Percentiles rank a stretch among this genome's conserved stretches.
phyloP scores from a whole-genome alignment of 768 basidiomycete genomes.

The Termitomyces sp. region DNA sequence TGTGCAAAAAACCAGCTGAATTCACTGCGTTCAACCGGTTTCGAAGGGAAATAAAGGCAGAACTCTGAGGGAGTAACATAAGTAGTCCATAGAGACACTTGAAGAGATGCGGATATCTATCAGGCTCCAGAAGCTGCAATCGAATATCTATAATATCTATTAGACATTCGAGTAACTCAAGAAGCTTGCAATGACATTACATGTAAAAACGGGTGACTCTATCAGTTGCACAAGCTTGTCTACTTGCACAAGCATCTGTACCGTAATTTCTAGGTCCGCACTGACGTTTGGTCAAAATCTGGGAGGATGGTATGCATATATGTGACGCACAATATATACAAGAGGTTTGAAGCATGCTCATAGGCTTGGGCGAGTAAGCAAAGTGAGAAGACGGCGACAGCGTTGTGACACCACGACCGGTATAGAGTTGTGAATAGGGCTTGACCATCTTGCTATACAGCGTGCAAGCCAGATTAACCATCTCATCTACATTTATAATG shows the following conservation, averaged over 20 bases:
- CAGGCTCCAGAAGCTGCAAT: conserved; percentile 93
- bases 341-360: conserved; percentile 94
- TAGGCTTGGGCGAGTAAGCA: conserved; percentile 98
- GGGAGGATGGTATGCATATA: neutral
- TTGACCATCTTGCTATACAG: conserved; percentile 86
- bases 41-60: conserved; percentile 89
- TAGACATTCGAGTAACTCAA: neutral
- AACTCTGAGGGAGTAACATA: conserved; percentile 96
- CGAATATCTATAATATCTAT: conserved; percentile 55
- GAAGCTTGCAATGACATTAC: conserved; percentile 36
- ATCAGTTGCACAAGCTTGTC: conserved; percentile 98
- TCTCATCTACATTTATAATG: neutral
- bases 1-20: conserved; percentile 89
- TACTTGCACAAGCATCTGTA: conserved; percentile 89
- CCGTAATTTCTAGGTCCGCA: conserved; percentile 95
- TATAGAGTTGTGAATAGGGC: conserved; percentile 91
- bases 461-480: neutral
- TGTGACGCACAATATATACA: conserved; percentile 80
- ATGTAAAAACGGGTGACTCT: conserved; percentile 97
- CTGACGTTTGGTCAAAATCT: conserved; percentile 31
- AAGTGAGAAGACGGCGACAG: conserved; percentile 92
- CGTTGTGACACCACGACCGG: conserved; percentile 98
- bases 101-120: conserved; percentile 93
- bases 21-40: conserved; percentile 95
- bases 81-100: conserved; percentile 96